A percentile compares a stretch with the other conserved stretches of the same genome.
Evolutionary conservation across 116 monocot genomes (phyloP).

Genomic region (Trichopus zeylanicus): DNA sequence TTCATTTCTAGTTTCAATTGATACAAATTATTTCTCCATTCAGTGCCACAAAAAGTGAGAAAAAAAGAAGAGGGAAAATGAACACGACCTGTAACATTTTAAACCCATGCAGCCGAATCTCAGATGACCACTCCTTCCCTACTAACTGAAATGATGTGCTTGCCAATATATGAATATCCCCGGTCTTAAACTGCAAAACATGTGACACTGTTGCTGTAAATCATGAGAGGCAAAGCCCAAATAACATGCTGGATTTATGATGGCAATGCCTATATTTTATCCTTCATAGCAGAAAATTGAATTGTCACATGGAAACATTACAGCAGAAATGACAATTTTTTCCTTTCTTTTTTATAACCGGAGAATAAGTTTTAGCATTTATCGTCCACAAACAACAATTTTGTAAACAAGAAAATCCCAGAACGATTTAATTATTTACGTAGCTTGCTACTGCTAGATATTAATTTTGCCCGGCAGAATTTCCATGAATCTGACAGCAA

Average conservation of each 20-base stretch:
- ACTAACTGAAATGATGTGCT: slow-evolving; percentile 71
- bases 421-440: too few species aligned
- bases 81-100: slow-evolving; percentile 84
- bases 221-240: neutral
- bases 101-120: slow-evolving; percentile 89
- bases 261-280: neutral
- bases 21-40: neutral
- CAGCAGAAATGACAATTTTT: too few species aligned
- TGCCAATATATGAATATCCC: slow-evolving; percentile 68
- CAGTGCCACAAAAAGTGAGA: neutral
- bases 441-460: too few species aligned
- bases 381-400: too few species aligned
- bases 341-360: too few species aligned
- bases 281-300: neutral
- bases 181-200: slow-evolving; percentile 63
- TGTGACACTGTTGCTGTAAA: neutral
- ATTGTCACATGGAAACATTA: neutral
- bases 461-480: too few species aligned
- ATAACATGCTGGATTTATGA: neutral
- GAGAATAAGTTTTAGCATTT: too few species aligned
- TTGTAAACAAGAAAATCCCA: too few species aligned
- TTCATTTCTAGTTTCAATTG: neutral
- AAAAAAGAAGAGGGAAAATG: neutral
- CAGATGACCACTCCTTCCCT: slow-evolving; percentile 66
- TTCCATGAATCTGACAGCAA: too few species aligned